Base-by-base conservation (phyloP, 1,284 basidiomycete species). In the Naganishia sp. region DNA sequence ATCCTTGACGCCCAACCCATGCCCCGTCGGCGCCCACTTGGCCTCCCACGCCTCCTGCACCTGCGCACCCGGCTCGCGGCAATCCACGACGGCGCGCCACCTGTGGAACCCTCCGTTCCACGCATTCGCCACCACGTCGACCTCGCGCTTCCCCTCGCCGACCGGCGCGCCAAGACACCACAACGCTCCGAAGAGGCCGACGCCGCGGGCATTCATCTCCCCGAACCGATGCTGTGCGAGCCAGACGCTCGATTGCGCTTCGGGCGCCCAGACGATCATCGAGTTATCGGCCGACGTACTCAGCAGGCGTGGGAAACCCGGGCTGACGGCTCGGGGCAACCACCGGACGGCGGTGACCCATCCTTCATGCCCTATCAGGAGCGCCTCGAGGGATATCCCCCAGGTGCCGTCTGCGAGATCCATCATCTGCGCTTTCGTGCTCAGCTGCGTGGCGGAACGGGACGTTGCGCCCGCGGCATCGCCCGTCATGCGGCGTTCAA, bases 211-310 rank as follows among this genome's bases (percentile, higher is more conserved):
- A 28, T 91, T 91, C 52, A 97, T 84, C 70, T 96, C 92, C 45
- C 94, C 94, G 75, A 97, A 97, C 5, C 94, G 87, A 73, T 92
- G 89, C 25, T 84, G 82, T 68, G 90, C 92, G 52, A 92, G 87
- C 94, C 94, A 97, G 53, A 97, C 85, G 13, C 78, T 70, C 25
- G 80, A 63, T 4, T 82, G 70, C 2, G 83, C 77, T 0, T 88
- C 86, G 0, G 90, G 90, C 1, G 89, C 87, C 94, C 94, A 98
- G 55, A 96, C 80, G 69, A 96, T 94, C 44, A 96, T 77, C 15
- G 93, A 96, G 44, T 93, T 94, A 78, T 97, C 94, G 0, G 90
- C 88, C 0, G 94, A 94, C 2, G 91, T 89, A 15, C 92, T 94
- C 11, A 96, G 82, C 5, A 97, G 83, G 0, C 86, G 86, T 0